Percentiles rank a stretch among this genome's conserved stretches.
Evolutionary conservation across 805 yeast genomes (phyloP).

Genomic region (Zygotorulaspora chibaensis): DNA sequence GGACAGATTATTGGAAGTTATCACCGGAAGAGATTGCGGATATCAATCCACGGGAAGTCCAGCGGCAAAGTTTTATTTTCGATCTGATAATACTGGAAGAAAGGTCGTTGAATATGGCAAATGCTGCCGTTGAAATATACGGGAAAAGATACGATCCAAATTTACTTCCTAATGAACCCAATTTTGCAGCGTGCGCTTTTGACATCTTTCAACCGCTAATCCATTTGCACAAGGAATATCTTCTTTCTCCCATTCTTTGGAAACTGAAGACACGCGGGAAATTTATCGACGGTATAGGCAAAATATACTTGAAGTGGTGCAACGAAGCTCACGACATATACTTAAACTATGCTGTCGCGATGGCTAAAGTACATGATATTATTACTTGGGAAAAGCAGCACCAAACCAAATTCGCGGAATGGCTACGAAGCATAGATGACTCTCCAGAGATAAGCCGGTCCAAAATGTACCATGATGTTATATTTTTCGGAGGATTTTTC

Average conservation of each 20-base stretch:
- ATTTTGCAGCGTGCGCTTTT: conserved; percentile 57
- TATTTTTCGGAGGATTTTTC: conserved; percentile 53
- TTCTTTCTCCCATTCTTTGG: conserved; percentile 55
- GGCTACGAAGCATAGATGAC: conserved; percentile 53
- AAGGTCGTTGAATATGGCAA: conserved; percentile 61
- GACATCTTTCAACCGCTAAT: conserved; percentile 53
- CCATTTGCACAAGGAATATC: conserved; percentile 47
- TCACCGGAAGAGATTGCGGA: conserved; percentile 49
- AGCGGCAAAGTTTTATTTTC: conserved; percentile 68
- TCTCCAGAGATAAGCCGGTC: conserved; percentile 41
- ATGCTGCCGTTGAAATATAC: conserved; percentile 56
- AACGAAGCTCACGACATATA: conserved; percentile 51
- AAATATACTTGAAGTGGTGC: conserved; percentile 62
- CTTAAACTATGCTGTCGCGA: conserved; percentile 53
- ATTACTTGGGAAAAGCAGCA: conserved; percentile 45
- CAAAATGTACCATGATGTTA: conserved; percentile 48
- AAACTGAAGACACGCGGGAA: conserved; percentile 62
- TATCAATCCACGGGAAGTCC: conserved; percentile 50
- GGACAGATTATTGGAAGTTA: conserved; percentile 66
- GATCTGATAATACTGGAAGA: conserved; percentile 72
- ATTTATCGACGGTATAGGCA: conserved; percentile 59
- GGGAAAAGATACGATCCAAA: conserved; percentile 43
- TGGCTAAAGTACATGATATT: conserved; percentile 57
- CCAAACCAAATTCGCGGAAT: conserved; percentile 46
- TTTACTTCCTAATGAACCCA: conserved; percentile 46